A percentile compares a stretch with the other conserved stretches of the same genome.
Conservation (phyloP, 306 rosid species). For the Oemleria cerasiformis region DNA sequence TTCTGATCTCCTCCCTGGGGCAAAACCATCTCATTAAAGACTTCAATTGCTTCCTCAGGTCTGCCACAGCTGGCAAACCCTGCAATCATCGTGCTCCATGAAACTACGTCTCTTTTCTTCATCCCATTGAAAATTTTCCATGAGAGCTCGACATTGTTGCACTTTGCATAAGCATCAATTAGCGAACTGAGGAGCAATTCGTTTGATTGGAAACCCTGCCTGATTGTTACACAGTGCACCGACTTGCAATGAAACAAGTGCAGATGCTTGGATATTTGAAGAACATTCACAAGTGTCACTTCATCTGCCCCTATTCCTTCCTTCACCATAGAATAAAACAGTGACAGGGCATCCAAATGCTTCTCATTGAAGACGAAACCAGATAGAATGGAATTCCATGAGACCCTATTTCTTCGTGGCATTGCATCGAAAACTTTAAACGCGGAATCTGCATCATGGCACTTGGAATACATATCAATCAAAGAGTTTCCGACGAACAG, state of each 20-base stretch:
- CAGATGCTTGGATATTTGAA: slow-evolving; percentile 38
- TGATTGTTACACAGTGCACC: slow-evolving; percentile 32
- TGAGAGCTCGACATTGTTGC: slow-evolving; percentile 31
- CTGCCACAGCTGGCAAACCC: slow-evolving; percentile 35
- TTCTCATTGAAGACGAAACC: slow-evolving; percentile 37
- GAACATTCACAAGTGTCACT: slow-evolving; percentile 44
- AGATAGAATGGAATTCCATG: slow-evolving; percentile 42
- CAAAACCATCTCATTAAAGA: slow-evolving; percentile 30
- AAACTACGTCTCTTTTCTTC: slow-evolving; percentile 36
- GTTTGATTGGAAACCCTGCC: slow-evolving; percentile 34
- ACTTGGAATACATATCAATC: slow-evolving; percentile 49
- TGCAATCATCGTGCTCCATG: slow-evolving; percentile 54
- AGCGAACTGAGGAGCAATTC: slow-evolving; percentile 35
- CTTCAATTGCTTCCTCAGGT: slow-evolving; percentile 33
- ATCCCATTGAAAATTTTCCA: slow-evolving; percentile 33
- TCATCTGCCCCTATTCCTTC: slow-evolving; percentile 36
- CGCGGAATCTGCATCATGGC: slow-evolving; percentile 33
- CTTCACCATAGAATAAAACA: slow-evolving; percentile 32
- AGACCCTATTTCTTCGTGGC: slow-evolving; percentile 35
- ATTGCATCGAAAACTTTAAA: slow-evolving; percentile 29
- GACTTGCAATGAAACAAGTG: slow-evolving; percentile 27
- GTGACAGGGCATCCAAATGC: slow-evolving; percentile 31
- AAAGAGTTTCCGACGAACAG: slow-evolving; percentile 44
- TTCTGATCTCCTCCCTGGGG: slow-evolving; percentile 20
- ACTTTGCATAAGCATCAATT: slow-evolving; percentile 47